phyloP scores from a whole-genome alignment of 164 flowering plant species.

The Aristolochia contorta region DNA sequence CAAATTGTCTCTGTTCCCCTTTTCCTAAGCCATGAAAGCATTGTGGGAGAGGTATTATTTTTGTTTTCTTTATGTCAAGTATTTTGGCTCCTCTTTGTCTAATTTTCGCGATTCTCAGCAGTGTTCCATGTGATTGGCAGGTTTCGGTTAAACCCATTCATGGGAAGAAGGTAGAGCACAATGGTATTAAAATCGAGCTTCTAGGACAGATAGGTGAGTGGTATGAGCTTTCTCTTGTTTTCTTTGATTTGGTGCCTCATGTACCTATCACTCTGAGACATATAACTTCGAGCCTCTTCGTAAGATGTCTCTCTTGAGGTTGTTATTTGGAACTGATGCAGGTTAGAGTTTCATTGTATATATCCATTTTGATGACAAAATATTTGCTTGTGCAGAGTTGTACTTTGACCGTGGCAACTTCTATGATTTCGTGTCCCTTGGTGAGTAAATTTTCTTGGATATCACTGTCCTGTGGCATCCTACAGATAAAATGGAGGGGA shows the following conservation, averaged over 20 bases:
- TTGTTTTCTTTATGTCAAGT: neutral
- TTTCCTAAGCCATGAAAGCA: slow-evolving; percentile 86
- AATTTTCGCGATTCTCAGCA: neutral
- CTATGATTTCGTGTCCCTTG: slow-evolving; percentile 95
- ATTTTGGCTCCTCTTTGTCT: neutral
- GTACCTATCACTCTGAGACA: neutral
- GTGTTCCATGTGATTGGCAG: slow-evolving; percentile 20
- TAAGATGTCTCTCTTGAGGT: neutral
- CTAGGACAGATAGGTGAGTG: slow-evolving; percentile 85
- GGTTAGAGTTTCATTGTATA: neutral
- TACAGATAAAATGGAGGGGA: no score
- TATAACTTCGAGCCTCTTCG: neutral
- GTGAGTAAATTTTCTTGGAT: slow-evolving; percentile 30
- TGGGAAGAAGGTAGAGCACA: slow-evolving; percentile 97
- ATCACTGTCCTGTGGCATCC: no score
- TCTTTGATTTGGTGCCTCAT: neutral
- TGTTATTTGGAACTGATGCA: neutral
- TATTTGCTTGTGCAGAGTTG: slow-evolving; percentile 58
- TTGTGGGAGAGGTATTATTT: slow-evolving; percentile 65
- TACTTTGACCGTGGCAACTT: slow-evolving; percentile 89
- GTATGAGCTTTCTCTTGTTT: neutral
- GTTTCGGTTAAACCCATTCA: slow-evolving; percentile 74
- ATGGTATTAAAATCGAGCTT: slow-evolving; percentile 94
- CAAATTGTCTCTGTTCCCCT: slow-evolving; percentile 64
- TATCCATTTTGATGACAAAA: neutral